A percentile compares a stretch with the other conserved stretches of the same genome.
Evolutionary conservation across 2,329 filamentous ascomycete species (phyloP).

Genomic region (Trichoderma afroharzianum): DNA sequence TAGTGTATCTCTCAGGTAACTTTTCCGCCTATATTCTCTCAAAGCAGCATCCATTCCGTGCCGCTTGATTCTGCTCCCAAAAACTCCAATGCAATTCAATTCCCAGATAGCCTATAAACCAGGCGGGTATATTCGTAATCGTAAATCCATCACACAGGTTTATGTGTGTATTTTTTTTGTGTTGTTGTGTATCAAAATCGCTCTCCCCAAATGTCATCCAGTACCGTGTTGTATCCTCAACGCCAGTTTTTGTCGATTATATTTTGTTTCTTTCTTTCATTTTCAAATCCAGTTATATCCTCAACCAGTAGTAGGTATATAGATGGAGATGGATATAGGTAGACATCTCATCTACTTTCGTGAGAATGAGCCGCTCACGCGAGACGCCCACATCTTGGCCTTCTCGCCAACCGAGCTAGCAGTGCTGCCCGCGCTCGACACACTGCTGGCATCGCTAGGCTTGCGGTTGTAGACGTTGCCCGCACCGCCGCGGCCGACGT

Average conservation of each 20-base stretch:
- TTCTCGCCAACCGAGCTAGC: conserved; percentile 36
- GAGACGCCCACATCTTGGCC: conserved; percentile 33
- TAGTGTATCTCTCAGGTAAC: not conserved
- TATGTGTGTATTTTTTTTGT: not conserved
- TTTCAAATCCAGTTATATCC: not conserved
- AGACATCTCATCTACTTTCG: conserved; percentile 24
- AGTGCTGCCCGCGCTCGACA: conserved; percentile 33
- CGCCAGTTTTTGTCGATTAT: not conserved
- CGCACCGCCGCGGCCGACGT: conserved; percentile 49
- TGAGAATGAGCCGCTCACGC: conserved; percentile 32
- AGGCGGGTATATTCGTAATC: not conserved
- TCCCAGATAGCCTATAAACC: not conserved
- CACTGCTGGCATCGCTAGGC: conserved; percentile 31
- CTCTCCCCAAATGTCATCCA: not conserved
- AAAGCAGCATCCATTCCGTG: not conserved
- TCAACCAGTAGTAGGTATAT: not conserved
- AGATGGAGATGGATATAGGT: too few species aligned
- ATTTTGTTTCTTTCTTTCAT: too few species aligned
- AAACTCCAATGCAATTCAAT: not conserved
- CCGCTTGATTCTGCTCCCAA: not conserved
- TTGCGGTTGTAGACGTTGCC: conserved; percentile 54
- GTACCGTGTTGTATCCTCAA: not conserved
- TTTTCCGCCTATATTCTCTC: not conserved
- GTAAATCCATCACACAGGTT: not conserved
- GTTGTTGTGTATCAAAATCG: not conserved